Base-by-base conservation (phyloP, 2,329 filamentous ascomycete genomes). In the Trichophyton schoenleinii region DNA sequence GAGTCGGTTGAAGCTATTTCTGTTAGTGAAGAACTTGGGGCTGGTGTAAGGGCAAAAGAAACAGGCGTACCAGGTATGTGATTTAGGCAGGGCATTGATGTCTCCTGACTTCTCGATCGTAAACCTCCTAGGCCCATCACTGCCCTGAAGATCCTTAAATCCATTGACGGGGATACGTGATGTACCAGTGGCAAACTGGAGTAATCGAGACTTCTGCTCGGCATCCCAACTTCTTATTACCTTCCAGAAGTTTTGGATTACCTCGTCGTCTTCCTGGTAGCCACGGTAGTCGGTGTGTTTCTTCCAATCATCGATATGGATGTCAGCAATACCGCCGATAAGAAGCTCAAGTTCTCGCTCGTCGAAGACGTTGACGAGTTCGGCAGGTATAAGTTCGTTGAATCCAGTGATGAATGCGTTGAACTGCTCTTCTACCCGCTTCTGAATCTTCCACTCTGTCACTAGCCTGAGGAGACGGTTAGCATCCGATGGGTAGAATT, bases 281-380 rank as follows among this genome's bases (percentile, higher is more conserved):
- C 94, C 94, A 68, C 94, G 88, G 76, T 99, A 99, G 72, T 99
- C 94, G 55, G 94, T 99, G 78, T 99, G 94, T 81, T 99, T 99
- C 87, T 99, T 97, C 94, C 94, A 99, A 76, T 99, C 94, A 63
- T 99, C 94, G 15, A 99, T 92, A 70, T 99, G 94, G 68, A 99
- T 99, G 76, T 99, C 94, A n/a, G 94, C 94, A 69, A 99, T 99
- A 81, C 94, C 94, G 67, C 94, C 94, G 71, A 99, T 97, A 67
- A 99, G 82, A 67, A 99, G 78, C 76, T 99, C 94, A 57, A 99
- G 81, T 76, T 99, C 94, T 69, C 94, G 88, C 80, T 99, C 94
- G 71, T 99, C 94, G 70, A 99, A 99, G 46, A 99, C 94, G 69
- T 96, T 97, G 75, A 99, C 91, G 58, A 99, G 83, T 71, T 99